A percentile compares a stretch with the other conserved stretches of the same genome.
These are phyloP conservation scores for Colletotrichum simmondsii DNA, from an alignment of 2,329 filamentous ascomycete genomes.

Conservation along the genomic window DNA sequence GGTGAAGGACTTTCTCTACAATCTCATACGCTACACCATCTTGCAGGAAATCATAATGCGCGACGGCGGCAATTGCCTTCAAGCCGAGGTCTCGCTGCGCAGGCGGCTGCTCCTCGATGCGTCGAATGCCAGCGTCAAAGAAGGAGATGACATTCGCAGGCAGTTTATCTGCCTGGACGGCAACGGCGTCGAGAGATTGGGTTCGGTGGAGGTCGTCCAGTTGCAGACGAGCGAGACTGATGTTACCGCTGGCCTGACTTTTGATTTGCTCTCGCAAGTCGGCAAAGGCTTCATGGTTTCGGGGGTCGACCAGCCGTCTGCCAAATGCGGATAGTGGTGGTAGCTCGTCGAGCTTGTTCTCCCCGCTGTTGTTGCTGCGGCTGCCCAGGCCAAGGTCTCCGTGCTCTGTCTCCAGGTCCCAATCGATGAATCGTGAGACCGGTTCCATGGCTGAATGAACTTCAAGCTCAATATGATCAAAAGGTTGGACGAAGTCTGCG, in stretches of 20 bases:
- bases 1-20: not conserved
- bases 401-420: slow-evolving; percentile 7
- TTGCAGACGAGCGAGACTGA: slow-evolving; percentile 4
- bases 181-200: not conserved
- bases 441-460: not conserved
- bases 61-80: slow-evolving; percentile 11
- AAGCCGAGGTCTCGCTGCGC: not conserved
- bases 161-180: not conserved
- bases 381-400: not conserved
- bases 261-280: not conserved
- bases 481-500: slow-evolving; percentile 17
- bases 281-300: not conserved
- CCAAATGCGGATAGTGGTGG: slow-evolving; percentile 1
- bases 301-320: not conserved
- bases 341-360: not conserved
- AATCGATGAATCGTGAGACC: not conserved
- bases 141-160: slow-evolving; percentile 5
- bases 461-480: slow-evolving; percentile 5
- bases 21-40: not conserved
- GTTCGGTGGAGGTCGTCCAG: not conserved
- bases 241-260: not conserved
- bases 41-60: not conserved
- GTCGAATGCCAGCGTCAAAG: not conserved
- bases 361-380: not conserved
- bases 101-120: slow-evolving; percentile 1